Conservation (phyloP, 768 basidiomycete species). For the Mycena rosella region DNA sequence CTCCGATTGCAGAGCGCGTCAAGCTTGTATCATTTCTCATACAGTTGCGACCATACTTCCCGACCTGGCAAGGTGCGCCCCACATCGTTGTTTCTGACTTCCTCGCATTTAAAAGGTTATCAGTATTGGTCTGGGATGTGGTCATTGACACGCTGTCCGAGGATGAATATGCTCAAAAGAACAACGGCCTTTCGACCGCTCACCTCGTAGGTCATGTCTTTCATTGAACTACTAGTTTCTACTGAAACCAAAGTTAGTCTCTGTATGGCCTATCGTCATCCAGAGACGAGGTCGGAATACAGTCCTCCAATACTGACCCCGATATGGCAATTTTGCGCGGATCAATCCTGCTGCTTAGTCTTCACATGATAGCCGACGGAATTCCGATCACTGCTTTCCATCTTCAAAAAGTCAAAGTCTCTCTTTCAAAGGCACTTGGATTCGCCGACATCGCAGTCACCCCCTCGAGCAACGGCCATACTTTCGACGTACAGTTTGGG, state of each 20-base stretch:
- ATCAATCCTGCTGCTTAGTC: constrained; percentile 66
- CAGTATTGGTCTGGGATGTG: constrained; percentile 76
- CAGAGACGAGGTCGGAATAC: constrained; percentile 34
- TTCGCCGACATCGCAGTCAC: constrained; percentile 64
- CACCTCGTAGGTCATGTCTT: constrained; percentile 52
- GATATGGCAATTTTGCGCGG: constrained; percentile 65
- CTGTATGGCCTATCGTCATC: constrained; percentile 58
- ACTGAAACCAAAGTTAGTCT: constrained; percentile 48
- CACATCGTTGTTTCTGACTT: not conserved
- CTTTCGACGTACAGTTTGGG: constrained; percentile 68
- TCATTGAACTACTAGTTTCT: not conserved
- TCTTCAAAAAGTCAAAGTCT: constrained; percentile 72
- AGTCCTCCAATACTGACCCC: constrained; percentile 51
- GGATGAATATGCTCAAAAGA: constrained; percentile 60
- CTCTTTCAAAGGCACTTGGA: constrained; percentile 63
- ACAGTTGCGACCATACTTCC: constrained; percentile 77
- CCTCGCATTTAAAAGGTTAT: not conserved
- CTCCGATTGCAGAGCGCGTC: constrained; percentile 68
- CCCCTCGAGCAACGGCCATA: constrained; percentile 61
- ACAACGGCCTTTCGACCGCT: constrained; percentile 54
- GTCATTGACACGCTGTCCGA: constrained; percentile 71
- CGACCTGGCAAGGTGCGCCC: constrained; percentile 70
- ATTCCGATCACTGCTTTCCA: constrained; percentile 63
- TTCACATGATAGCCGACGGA: constrained; percentile 78
- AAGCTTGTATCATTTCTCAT: constrained; percentile 73